Evolutionary conservation across 2,329 filamentous ascomycete genomes (phyloP).

Genomic region (Sphaerulina musiva): DNA sequence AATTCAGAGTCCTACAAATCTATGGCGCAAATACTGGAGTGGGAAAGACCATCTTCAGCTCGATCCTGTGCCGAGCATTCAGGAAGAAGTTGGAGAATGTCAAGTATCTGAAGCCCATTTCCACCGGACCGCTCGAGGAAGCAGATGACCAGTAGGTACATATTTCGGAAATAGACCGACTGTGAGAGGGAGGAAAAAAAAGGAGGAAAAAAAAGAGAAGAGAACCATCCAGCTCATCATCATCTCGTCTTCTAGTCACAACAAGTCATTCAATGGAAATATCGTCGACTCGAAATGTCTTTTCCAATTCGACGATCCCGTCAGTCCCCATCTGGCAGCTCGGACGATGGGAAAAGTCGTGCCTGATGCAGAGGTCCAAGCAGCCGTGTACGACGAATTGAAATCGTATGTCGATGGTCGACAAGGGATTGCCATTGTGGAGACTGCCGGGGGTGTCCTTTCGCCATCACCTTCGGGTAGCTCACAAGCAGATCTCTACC

Average conservation of each 20-base stretch:
- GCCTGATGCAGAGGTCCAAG: constrained; percentile 34
- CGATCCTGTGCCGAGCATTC: constrained; percentile 61
- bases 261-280: constrained; percentile 19
- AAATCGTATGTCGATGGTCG: constrained; percentile 38
- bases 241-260: neutral
- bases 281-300: constrained; percentile 55
- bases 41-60: constrained; percentile 76
- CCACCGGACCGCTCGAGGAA: constrained; percentile 63
- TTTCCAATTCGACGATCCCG: constrained; percentile 64
- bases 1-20: constrained; percentile 63
- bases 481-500: constrained; percentile 71
- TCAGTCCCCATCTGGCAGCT: constrained; percentile 73
- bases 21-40: constrained; percentile 81
- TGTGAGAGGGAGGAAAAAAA: no score
- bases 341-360: constrained; percentile 27
- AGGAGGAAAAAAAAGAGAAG: neutral
- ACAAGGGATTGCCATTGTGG: constrained; percentile 60
- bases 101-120: constrained; percentile 73
- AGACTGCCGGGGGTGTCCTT: constrained; percentile 77
- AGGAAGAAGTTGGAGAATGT: constrained; percentile 46
- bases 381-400: constrained; percentile 38
- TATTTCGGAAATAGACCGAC: no score
- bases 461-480: constrained; percentile 70
- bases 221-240: neutral
- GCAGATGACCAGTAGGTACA: constrained; percentile 59